These are phyloP conservation scores for Talaromyces sp. DNA, from an alignment of 2,329 filamentous ascomycete genomes.

Conservation along the genomic window DNA sequence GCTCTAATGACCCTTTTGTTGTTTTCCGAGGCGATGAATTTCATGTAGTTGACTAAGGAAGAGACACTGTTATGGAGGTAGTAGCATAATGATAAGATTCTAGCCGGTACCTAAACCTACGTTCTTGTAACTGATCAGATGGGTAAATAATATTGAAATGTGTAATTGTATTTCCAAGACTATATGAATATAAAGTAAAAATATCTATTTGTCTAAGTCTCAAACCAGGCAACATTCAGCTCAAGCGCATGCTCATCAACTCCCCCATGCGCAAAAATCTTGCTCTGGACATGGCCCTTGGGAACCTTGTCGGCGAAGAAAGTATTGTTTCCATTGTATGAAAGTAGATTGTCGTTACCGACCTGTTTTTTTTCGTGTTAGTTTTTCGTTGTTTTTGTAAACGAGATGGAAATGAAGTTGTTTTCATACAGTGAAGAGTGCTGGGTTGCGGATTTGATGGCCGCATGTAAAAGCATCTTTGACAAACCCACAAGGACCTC, in stretches of 20 bases:
- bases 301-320: slow-evolving; percentile 35
- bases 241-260: slow-evolving; percentile 24
- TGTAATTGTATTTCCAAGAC: background rate
- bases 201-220: slow-evolving; percentile 4
- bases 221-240: slow-evolving; percentile 28
- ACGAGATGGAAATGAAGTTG: slow-evolving; percentile 1
- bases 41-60: background rate
- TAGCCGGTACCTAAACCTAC: background rate
- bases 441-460: slow-evolving; percentile 20
- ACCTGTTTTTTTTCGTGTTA: slow-evolving; percentile 15
- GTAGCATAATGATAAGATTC: background rate
- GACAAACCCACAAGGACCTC: slow-evolving; percentile 54
- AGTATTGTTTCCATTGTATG: slow-evolving; percentile 27
- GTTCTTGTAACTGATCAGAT: background rate
- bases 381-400: background rate
- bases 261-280: slow-evolving; percentile 25
- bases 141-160: background rate
- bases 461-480: slow-evolving; percentile 53
- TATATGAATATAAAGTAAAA: background rate
- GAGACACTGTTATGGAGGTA: background rate
- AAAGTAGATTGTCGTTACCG: slow-evolving; percentile 24
- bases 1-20: background rate
- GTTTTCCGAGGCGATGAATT: background rate
- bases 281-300: slow-evolving; percentile 29
- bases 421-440: slow-evolving; percentile 24